Conservation (phyloP, 2,329 filamentous ascomycete genomes). For the Rutstroemia sp. region DNA sequence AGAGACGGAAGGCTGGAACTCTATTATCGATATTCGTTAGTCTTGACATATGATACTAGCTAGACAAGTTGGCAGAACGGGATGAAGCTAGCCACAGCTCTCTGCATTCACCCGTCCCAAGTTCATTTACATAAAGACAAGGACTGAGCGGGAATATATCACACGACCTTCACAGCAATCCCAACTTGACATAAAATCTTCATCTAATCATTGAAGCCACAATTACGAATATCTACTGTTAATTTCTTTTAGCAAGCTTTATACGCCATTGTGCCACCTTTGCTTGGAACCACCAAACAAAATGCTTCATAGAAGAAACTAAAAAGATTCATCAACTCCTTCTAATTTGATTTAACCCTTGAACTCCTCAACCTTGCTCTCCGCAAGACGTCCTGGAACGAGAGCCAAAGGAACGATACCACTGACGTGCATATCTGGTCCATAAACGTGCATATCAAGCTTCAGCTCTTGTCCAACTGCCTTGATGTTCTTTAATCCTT, state of each 20-base stretch:
- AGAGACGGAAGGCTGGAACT: too few species aligned
- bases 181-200: not conserved
- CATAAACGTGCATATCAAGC: constrained; percentile 87
- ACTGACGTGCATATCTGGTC: constrained; percentile 79
- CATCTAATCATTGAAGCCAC: constrained; percentile 5
- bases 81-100: too few species aligned
- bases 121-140: too few species aligned
- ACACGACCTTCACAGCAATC: not conserved
- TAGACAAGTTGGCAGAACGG: too few species aligned
- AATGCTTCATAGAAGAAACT: constrained; percentile 17
- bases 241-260: constrained; percentile 21
- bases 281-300: constrained; percentile 11
- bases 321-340: constrained; percentile 15
- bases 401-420: constrained; percentile 94
- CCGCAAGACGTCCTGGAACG: constrained; percentile 55
- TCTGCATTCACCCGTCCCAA: too few species aligned
- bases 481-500: constrained; percentile 99
- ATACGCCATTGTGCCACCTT: constrained; percentile 21
- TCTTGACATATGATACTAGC: too few species aligned
- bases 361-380: constrained; percentile 55
- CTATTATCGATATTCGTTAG: too few species aligned
- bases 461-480: constrained; percentile 87
- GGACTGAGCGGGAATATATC: too few species aligned
- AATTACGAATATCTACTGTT: constrained; percentile 28
- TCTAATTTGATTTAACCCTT: constrained; percentile 19